Conservation (phyloP, 345 rosid genomes). For the Pseudoturritis turrita region DNA sequence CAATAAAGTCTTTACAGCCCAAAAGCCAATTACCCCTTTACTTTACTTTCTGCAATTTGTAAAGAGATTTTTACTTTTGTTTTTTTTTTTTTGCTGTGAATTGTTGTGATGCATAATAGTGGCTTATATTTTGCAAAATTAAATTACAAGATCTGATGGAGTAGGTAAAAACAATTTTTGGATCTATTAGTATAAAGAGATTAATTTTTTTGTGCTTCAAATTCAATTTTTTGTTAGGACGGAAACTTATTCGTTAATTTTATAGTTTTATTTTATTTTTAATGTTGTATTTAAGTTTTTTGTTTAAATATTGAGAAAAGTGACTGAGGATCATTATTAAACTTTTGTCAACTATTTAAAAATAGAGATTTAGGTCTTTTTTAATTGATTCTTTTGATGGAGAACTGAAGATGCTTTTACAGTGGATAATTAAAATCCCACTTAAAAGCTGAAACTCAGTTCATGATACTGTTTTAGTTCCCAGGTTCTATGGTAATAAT, state of each 20-base stretch:
- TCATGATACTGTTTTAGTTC: slow-evolving; percentile 23
- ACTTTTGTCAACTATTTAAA: slow-evolving; percentile 3
- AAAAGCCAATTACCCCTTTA: too few species aligned
- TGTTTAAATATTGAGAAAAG: not conserved
- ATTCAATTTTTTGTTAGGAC: too few species aligned
- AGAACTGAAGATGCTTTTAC: slow-evolving; percentile 23
- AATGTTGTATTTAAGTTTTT: too few species aligned
- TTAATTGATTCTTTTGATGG: slow-evolving; percentile 21
- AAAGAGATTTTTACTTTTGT: not conserved
- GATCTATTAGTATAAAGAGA: too few species aligned
- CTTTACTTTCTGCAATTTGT: not conserved
- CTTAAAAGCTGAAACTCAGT: slow-evolving; percentile 12
- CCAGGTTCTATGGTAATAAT: slow-evolving; percentile 17
- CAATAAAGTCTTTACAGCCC: too few species aligned
- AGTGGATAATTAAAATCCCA: slow-evolving; percentile 7
- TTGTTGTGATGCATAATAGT: not conserved
- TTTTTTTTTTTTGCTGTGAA: not conserved
- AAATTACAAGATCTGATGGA: not conserved
- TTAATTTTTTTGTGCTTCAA: too few species aligned
- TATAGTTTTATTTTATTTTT: too few species aligned
- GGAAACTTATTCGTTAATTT: too few species aligned
- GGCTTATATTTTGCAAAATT: not conserved
- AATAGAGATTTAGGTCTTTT: not conserved
- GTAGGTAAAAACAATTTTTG: too few species aligned
- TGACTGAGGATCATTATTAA: slow-evolving; percentile 14